phyloP scores from a whole-genome alignment of 345 rosid species.

The Lenwebbia sp. region DNA sequence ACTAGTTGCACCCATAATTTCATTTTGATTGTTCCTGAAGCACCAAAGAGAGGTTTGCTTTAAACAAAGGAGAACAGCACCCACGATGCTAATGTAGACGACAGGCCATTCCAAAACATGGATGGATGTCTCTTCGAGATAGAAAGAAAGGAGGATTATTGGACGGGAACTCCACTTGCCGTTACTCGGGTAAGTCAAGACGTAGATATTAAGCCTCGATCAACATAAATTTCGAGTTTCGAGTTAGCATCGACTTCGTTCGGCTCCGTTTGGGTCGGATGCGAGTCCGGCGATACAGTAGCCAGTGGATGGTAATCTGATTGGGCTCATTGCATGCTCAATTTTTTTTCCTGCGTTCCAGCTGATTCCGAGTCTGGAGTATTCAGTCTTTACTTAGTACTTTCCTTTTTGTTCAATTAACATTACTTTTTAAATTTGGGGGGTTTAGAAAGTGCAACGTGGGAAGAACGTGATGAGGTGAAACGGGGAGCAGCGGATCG shows the following conservation, averaged over 20 bases:
- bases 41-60: background rate
- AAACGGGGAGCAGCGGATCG: background rate
- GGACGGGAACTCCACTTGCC: background rate
- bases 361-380: too few relatives aligned
- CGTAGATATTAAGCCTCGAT: background rate
- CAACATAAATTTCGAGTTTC: background rate
- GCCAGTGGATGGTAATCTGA: background rate
- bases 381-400: too few relatives aligned
- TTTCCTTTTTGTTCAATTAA: too few relatives aligned
- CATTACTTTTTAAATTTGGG: background rate
- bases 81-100: background rate
- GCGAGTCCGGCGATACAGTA: background rate
- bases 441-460: background rate
- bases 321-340: background rate
- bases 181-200: background rate
- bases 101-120: background rate
- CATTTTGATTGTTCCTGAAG: background rate
- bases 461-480: background rate
- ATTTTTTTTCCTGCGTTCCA: too few relatives aligned
- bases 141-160: background rate
- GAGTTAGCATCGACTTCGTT: background rate
- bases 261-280: background rate
- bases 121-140: background rate
- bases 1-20: too few relatives aligned
- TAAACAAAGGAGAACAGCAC: too few relatives aligned